Evolutionary conservation across 1,284 basidiomycete genomes (phyloP), one percentile per base, ranked within the genome.

Genomic region (Fistulinella staudtii): DNA sequence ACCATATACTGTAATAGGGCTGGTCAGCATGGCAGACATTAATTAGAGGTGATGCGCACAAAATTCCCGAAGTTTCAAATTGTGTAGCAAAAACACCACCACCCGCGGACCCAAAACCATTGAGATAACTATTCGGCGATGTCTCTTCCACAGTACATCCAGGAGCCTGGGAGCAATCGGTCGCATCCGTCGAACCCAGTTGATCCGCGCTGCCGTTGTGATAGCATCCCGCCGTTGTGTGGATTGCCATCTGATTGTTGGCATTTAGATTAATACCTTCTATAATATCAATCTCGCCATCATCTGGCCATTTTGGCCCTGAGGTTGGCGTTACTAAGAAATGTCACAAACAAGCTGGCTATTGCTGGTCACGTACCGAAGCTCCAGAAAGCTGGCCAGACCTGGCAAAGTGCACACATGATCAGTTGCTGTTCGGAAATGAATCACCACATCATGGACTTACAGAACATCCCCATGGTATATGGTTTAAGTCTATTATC

Each of bases 1-100:
- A 90, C 88, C 88, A 91, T 23, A 88, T 76, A 55, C 73, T 75
- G 15, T 21, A n/a, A 24, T 24, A 22, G 25, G 10, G 8, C 14
- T 21, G 14, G 31, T 56, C 43, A 53, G 44, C 20, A 37, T 13
- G 3, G n/a, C 33, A 28, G 31, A 21, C 20, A 13, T 11, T 20
- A 21, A 23, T 21, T 43, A 18, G 24, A 33, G 31, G 64, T 21
- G 17, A 56, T 62, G 79, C 82, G 70, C 63, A 79, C 71, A 64
- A 80, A 20, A 84, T 69, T 5, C 75, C 84, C 5, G 73, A 59
- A 2, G 71, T 63, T 30, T 85, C 83, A 53, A 85, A 79, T 56
- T 87, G 84, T 5, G 79, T 68, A 0, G 84, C 84, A 62, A 73
- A 90, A 1, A 88, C 81, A 0, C 87, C 87, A 20, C 88, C 88